These are phyloP conservation scores for Kingdonia uniflora DNA, from an alignment of 164 flowering plant genomes.

Conservation along the genomic window DNA sequence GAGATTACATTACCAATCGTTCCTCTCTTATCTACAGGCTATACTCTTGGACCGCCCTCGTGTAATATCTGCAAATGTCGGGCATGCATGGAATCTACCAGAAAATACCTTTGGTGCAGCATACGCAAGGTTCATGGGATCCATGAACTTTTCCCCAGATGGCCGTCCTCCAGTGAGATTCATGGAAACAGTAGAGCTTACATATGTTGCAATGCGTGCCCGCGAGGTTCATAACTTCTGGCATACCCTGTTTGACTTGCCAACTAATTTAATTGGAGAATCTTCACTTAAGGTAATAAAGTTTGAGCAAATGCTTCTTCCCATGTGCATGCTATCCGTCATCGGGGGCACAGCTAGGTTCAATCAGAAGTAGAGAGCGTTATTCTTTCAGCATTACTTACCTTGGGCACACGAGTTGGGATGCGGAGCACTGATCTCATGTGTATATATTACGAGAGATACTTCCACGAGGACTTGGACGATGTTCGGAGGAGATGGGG, in stretches of 20 bases:
- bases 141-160: conserved; percentile 94
- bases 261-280: conserved; percentile 93
- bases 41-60: conserved; percentile 73
- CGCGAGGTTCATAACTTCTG: conserved; percentile 96
- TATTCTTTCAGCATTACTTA: conserved; percentile 69
- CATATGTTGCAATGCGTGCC: conserved; percentile 79
- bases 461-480: conserved; percentile 81
- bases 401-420: conserved; percentile 85
- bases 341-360: conserved; percentile 78
- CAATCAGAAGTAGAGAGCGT: conserved; percentile 51
- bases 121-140: conserved; percentile 93
- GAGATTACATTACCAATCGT: neutral
- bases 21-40: conserved; percentile 31
- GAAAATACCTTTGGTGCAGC: conserved; percentile 93
- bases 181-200: conserved; percentile 87
- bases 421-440: conserved; percentile 63
- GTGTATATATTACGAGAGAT: conserved; percentile 69
- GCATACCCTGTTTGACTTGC: conserved; percentile 87
- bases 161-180: conserved; percentile 74
- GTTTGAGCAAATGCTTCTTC: conserved; percentile 93
- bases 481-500: conserved; percentile 68
- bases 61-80: conserved; percentile 65
- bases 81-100: conserved; percentile 88
- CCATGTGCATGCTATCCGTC: conserved; percentile 82
- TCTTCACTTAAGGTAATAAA: conserved; percentile 91